phyloP scores from a whole-genome alignment of 2,329 filamentous ascomycete genomes.

The Xenosphaeropsis pyriputrescens region DNA sequence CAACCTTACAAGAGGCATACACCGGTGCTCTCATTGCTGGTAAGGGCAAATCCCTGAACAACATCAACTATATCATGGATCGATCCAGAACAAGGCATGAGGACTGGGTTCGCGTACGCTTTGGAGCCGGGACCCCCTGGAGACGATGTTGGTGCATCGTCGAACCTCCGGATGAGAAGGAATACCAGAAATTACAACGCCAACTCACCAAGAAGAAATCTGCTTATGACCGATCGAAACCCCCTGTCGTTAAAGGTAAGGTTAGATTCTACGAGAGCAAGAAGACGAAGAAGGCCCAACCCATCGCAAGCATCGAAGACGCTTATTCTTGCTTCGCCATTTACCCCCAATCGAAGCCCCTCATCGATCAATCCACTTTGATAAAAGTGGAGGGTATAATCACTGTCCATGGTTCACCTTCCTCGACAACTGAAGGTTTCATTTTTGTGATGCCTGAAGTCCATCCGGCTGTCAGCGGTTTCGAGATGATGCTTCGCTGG shows the following conservation, averaged over 20 bases:
- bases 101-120: constrained; percentile 90
- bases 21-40: constrained; percentile 91
- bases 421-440: constrained; percentile 75
- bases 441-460: constrained; percentile 97
- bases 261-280: constrained; percentile 90
- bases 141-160: constrained; percentile 95
- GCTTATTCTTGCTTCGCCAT: constrained; percentile 90
- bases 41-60: constrained; percentile 80
- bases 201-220: constrained; percentile 67
- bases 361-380: constrained; percentile 88
- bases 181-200: constrained; percentile 72
- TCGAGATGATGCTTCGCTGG: constrained; percentile 89
- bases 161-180: constrained; percentile 84
- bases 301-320: constrained; percentile 83
- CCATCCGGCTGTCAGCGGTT: constrained; percentile 80
- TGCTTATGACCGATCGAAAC: constrained; percentile 60
- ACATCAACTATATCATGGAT: constrained; percentile 81
- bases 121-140: constrained; percentile 93
- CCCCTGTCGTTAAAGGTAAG: constrained; percentile 62
- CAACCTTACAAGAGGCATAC: constrained; percentile 88
- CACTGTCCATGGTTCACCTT: constrained; percentile 67
- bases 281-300: constrained; percentile 80
- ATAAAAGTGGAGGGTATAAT: constrained; percentile 89
- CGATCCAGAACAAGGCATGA: constrained; percentile 63
- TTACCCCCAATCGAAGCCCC: constrained; percentile 83